Percentiles rank a stretch among this genome's conserved stretches.
These are phyloP conservation scores for Boehmeria nivea DNA, from an alignment of 306 rosid species.

Conservation along the genomic window DNA sequence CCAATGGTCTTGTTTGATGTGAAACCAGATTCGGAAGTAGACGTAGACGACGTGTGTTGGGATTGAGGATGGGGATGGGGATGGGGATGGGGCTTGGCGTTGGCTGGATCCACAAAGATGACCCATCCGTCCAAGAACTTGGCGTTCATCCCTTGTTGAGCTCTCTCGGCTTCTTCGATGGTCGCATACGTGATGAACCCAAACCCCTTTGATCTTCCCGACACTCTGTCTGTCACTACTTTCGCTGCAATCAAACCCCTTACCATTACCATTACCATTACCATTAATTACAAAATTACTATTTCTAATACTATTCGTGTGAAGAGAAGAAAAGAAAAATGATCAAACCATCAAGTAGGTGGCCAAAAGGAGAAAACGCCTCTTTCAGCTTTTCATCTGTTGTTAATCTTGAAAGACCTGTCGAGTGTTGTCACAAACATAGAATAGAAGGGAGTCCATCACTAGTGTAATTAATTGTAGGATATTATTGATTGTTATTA, in stretches of 20 bases:
- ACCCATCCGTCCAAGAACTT: conserved; percentile 96
- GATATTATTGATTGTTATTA: too few species aligned
- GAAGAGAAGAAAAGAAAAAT: too few species aligned
- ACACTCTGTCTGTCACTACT: conserved; percentile 67
- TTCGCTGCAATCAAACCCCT: conserved; percentile 45
- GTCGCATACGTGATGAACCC: conserved; percentile 57
- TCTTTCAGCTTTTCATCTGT: conserved; percentile 73
- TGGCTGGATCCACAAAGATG: conserved; percentile 94
- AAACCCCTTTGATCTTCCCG: conserved; percentile 90
- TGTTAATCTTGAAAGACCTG: conserved; percentile 84
- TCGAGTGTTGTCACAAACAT: not conserved
- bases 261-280: too few species aligned
- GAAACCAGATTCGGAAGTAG: conserved; percentile 55
- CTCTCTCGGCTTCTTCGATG: conserved; percentile 86
- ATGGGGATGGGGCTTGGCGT: too few species aligned
- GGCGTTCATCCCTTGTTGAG: conserved; percentile 78
- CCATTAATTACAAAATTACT: too few species aligned
- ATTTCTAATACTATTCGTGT: too few species aligned
- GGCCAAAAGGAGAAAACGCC: conserved; percentile 78
- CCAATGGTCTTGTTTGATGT: conserved; percentile 81
- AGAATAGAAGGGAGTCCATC: too few species aligned
- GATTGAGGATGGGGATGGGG: too few species aligned
- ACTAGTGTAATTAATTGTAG: too few species aligned
- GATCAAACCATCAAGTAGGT: conserved; percentile 62
- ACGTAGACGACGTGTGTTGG: conserved; percentile 34